Evolutionary conservation across 2,329 filamentous ascomycete species (phyloP).

Genomic region (Phyllosticta paracitricarpa): DNA sequence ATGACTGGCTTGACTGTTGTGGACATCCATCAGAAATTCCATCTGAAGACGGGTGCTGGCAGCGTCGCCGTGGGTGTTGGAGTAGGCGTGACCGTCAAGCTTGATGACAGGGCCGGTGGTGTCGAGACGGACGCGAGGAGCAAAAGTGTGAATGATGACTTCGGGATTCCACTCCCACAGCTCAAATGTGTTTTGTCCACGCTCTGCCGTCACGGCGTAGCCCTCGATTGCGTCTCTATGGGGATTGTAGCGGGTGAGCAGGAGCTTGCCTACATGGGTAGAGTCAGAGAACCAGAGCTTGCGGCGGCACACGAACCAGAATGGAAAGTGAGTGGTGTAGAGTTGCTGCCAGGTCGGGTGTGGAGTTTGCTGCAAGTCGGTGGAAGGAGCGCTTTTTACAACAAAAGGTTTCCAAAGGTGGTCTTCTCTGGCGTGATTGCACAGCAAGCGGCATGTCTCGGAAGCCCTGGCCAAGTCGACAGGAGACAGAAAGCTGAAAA

Average conservation of each 20-base stretch:
- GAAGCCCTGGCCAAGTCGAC: constrained; percentile 52
- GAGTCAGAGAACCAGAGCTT: constrained; percentile 81
- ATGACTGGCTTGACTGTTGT: constrained; percentile 17
- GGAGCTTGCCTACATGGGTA: constrained; percentile 61
- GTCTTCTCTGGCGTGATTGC: constrained; percentile 52
- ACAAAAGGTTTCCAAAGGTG: constrained; percentile 62
- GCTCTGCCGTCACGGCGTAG: constrained; percentile 52
- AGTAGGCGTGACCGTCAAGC: constrained; percentile 25
- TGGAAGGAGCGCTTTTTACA: constrained; percentile 52
- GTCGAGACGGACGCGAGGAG: constrained; percentile 61
- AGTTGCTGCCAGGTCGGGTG: constrained; percentile 61
- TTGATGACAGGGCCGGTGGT: constrained; percentile 58
- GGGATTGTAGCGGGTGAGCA: constrained; percentile 68
- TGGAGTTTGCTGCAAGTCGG: constrained; percentile 34
- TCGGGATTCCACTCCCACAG: constrained; percentile 55
- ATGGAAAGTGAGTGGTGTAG: constrained; percentile 63
- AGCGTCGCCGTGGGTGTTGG: constrained; percentile 13
- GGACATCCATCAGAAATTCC: constrained; percentile 42
- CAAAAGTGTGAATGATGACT: constrained; percentile 63
- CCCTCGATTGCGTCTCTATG: constrained; percentile 67
- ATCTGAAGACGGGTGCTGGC: constrained; percentile 33
- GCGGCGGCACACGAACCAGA: constrained; percentile 73
- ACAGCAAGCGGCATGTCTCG: constrained; percentile 52
- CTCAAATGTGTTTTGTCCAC: constrained; percentile 44
- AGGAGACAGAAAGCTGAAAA: constrained; percentile 57